Conservation (phyloP, 1,284 basidiomycete species). For the Tilletia setariae region DNA sequence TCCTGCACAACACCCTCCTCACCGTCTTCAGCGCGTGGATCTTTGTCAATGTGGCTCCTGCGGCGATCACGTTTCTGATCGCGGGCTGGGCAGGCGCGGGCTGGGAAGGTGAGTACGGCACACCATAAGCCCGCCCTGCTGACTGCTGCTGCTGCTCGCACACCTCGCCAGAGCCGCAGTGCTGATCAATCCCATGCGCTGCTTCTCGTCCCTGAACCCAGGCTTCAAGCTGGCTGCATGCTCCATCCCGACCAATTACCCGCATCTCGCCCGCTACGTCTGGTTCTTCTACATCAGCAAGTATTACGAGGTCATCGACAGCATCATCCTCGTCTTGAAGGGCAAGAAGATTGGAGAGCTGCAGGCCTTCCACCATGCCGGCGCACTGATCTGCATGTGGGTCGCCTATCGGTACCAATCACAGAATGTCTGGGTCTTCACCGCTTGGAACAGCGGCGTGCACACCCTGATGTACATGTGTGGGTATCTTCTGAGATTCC, state of each 20-base stretch:
- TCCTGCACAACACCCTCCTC: slow-evolving; percentile 41
- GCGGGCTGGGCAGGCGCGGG: slow-evolving; percentile 36
- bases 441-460: slow-evolving; percentile 46
- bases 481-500: background rate
- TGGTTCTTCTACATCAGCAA: slow-evolving; percentile 54
- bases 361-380: slow-evolving; percentile 45
- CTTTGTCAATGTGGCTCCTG: slow-evolving; percentile 32
- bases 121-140: background rate
- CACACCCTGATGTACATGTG: slow-evolving; percentile 45
- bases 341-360: slow-evolving; percentile 51
- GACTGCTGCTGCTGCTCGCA: no score
- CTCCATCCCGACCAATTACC: slow-evolving; percentile 46
- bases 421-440: slow-evolving; percentile 35
- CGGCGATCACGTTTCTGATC: slow-evolving; percentile 35
- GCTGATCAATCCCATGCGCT: background rate
- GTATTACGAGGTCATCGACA: slow-evolving; percentile 54
- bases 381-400: slow-evolving; percentile 53
- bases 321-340: slow-evolving; percentile 53
- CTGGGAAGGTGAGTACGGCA: slow-evolving; percentile 22
- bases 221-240: slow-evolving; percentile 51
- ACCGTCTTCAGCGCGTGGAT: slow-evolving; percentile 42
- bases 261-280: slow-evolving; percentile 43
- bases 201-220: background rate
- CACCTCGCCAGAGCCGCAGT: no score
- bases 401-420: slow-evolving; percentile 49